Conservation (phyloP, 2,329 filamentous ascomycete genomes). For the Talaromyces islandicus region DNA sequence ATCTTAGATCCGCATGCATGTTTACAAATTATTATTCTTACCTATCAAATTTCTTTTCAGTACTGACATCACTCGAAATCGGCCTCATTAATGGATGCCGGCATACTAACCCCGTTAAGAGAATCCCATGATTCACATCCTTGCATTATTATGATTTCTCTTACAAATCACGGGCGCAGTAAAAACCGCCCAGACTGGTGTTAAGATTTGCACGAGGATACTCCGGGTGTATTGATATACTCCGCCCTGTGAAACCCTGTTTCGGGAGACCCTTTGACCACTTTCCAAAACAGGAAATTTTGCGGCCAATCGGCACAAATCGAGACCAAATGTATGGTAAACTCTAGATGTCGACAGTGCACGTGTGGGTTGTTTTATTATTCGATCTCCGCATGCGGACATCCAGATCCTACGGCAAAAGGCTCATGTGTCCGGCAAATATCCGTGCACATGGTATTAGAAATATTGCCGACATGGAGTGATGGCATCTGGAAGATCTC, state of each 20-base stretch:
- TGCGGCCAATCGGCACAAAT: neutral
- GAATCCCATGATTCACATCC: neutral
- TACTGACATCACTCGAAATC: neutral
- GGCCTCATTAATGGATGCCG: neutral
- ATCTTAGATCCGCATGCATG: neutral
- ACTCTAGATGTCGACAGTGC: neutral
- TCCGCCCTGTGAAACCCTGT: neutral
- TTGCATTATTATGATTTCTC: neutral
- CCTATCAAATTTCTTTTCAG: neutral
- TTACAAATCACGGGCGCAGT: neutral
- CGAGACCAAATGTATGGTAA: neutral
- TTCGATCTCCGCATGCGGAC: neutral
- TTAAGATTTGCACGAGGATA: neutral
- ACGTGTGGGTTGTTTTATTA: too few species aligned
- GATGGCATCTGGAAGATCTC: neutral
- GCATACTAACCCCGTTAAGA: neutral
- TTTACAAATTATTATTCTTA: neutral
- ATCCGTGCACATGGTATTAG: neutral
- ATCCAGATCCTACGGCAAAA: neutral
- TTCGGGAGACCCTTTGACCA: too few species aligned
- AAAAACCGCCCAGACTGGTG: neutral
- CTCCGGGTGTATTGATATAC: neutral
- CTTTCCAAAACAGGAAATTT: neutral
- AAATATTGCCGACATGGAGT: neutral
- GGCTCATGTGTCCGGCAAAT: neutral